Evolutionary conservation across 192 early-diverging fungal species (phyloP).

Genomic region (Coemansia aciculifera): DNA sequence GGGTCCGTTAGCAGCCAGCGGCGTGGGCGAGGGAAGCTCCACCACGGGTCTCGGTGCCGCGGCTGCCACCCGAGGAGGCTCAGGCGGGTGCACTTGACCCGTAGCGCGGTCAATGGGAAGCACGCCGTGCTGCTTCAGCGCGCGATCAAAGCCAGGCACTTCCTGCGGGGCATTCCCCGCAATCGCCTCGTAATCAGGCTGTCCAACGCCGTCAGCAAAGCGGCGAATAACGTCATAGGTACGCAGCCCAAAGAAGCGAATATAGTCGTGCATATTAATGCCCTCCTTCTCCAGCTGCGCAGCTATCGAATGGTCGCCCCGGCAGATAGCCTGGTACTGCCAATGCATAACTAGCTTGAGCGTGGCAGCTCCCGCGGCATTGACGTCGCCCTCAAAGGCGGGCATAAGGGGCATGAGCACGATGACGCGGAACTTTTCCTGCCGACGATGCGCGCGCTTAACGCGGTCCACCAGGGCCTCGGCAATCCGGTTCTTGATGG

Average conservation of each 20-base stretch:
- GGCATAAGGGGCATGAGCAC: slow-evolving; percentile 83
- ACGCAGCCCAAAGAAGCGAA: slow-evolving; percentile 73
- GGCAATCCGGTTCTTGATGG: slow-evolving; percentile 82
- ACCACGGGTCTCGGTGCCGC: neutral
- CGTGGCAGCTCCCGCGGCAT: slow-evolving; percentile 68
- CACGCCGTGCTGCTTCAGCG: slow-evolving; percentile 28
- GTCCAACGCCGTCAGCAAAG: slow-evolving; percentile 24
- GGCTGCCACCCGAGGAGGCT: neutral
- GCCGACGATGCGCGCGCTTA: slow-evolving; percentile 64
- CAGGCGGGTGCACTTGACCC: neutral
- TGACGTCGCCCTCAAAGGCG: slow-evolving; percentile 81
- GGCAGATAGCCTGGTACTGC: slow-evolving; percentile 76
- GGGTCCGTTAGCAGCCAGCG: neutral
- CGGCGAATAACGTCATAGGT: slow-evolving; percentile 67
- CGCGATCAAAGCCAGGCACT: slow-evolving; percentile 28
- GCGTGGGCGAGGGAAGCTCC: slow-evolving; percentile 10
- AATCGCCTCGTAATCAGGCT: slow-evolving; percentile 28
- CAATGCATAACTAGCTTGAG: slow-evolving; percentile 77
- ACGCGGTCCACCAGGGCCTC: slow-evolving; percentile 75
- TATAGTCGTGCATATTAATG: slow-evolving; percentile 64
- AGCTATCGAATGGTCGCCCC: slow-evolving; percentile 71
- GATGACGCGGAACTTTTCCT: slow-evolving; percentile 73
- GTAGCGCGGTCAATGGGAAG: slow-evolving; percentile 25
- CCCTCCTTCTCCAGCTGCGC: slow-evolving; percentile 59
- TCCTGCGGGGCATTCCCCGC: slow-evolving; percentile 44